A percentile compares a stretch with the other conserved stretches of the same genome.
These are phyloP conservation scores for Dendrobium chrysotoxum DNA, from an alignment of 106 monocot species.

Conservation along the genomic window DNA sequence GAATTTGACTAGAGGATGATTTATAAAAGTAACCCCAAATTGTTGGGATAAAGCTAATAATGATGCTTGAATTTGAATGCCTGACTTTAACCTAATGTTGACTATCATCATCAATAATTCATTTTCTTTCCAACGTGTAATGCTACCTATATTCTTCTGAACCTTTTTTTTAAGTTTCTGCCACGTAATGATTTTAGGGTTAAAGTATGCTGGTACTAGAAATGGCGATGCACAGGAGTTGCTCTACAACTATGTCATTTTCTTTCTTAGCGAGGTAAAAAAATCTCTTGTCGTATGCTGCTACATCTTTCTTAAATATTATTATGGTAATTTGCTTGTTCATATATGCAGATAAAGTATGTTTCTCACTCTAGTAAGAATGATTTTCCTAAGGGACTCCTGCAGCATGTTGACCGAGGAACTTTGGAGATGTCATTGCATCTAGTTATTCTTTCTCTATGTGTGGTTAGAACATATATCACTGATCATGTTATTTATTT, in stretches of 20 bases:
- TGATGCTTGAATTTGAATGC: background rate
- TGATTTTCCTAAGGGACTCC: constrained; percentile 64
- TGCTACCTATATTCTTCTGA: background rate
- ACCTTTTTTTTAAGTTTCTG: background rate
- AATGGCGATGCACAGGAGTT: constrained; percentile 86
- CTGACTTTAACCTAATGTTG: background rate
- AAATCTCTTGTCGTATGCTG: background rate
- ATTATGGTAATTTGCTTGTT: constrained; percentile 7
- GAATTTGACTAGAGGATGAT: background rate
- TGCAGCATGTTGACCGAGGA: constrained; percentile 70
- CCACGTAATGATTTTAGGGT: constrained; percentile 35
- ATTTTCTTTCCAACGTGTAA: background rate
- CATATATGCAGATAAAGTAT: constrained; percentile 74
- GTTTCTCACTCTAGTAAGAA: constrained; percentile 22
- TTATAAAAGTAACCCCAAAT: background rate
- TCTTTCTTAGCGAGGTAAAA: constrained; percentile 86
- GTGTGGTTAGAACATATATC: constrained; percentile 51
- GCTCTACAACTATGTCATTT: constrained; percentile 69
- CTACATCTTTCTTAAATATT: background rate
- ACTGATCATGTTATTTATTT: background rate
- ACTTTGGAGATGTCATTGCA: constrained; percentile 79
- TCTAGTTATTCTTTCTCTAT: constrained; percentile 87
- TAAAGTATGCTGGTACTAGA: constrained; percentile 85
- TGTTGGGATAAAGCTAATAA: background rate
- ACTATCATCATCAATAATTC: background rate